Conservation (phyloP, 2,329 filamentous ascomycete species). For the Sclerotinia nivalis region DNA sequence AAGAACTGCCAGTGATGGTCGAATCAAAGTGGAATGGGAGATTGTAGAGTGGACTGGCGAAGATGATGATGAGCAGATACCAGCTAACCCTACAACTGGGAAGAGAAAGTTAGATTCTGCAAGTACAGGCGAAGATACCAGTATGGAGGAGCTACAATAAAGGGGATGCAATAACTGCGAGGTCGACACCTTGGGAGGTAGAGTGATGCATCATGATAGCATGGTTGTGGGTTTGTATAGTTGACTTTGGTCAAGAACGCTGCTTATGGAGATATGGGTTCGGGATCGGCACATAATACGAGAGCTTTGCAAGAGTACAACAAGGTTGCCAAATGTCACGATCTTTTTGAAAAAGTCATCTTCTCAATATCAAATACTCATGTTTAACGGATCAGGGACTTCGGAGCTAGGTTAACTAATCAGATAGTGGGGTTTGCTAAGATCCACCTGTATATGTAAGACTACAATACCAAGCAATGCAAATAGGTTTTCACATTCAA, state of each 20-base stretch:
- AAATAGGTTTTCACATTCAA: conserved; percentile 1
- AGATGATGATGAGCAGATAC: conserved; percentile 44
- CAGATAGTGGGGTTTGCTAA: neutral
- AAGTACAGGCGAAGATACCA: conserved; percentile 20
- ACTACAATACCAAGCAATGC: conserved; percentile 7
- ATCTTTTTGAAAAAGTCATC: neutral
- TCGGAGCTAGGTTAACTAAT: neutral
- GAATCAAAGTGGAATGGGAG: conserved; percentile 76
- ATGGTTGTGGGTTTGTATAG: neutral
- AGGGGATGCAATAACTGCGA: neutral
- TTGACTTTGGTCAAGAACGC: neutral
- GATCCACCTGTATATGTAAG: conserved; percentile 1
- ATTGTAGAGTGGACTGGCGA: conserved; percentile 69
- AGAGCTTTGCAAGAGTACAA: conserved; percentile 1
- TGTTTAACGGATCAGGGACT: neutral
- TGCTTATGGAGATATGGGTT: neutral
- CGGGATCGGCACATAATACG: neutral
- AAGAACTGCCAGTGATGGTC: conserved; percentile 59
- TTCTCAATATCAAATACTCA: neutral
- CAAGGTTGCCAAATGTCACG: neutral
- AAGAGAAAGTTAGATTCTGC: conserved; percentile 43
- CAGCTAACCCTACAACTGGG: conserved; percentile 39
- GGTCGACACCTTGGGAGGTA: neutral
- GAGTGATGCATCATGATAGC: neutral
- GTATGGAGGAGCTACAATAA: conserved; percentile 17